Base-by-base conservation (phyloP, 257 asterid species). In the Nicotiana undulata region DNA sequence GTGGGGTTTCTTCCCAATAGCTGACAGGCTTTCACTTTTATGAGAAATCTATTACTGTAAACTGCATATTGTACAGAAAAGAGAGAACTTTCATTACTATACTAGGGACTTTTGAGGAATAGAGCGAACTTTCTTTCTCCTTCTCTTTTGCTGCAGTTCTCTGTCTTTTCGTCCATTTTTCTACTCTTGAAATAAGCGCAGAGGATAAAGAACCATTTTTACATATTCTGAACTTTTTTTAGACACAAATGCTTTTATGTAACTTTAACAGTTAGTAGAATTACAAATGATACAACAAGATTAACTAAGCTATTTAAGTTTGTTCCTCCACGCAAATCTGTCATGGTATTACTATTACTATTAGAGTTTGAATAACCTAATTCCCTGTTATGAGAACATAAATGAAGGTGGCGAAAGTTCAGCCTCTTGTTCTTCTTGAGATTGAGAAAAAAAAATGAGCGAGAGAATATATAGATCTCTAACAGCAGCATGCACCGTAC, bases 31-130 rank as follows among this genome's bases (percentile, higher is more conserved):
- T 70, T 52, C 76, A 24, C 46, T 58, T 37, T 51, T 22, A 61
- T 58, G 24, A 68, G 80, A 67, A 80, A 28, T 53, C 76, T 83
- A 85, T 82, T 29, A 68, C 77, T 66, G 63, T 74, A 84, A 77
- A 55, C 80, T 76, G 79, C 59, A 79, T 22, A 56, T 59, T 61
- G 80, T 31, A 72, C 58, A 80, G 78, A 18, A 76, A 32, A 44
- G 29, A 84, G 72, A 28, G 15, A 32, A 49, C 61, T 29, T 20
- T 22, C 37, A 7, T n/a, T 63, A 6, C 12, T 60, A 59, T 24
- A 65, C 74, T 17, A 56, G 80, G 44, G 18, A 76, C 34, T 28
- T 77, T 44, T 22, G 60, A 58, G 40, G 79, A 31, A 66, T 29
- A 22, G 59, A 26, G 13, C 20, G 59, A 8, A 16, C 17, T 31